Evolutionary conservation across 495 filamentous ascomycete species (phyloP), one percentile per base, ranked within the genome.

Genomic region (Chaetomidium leptoderma): DNA sequence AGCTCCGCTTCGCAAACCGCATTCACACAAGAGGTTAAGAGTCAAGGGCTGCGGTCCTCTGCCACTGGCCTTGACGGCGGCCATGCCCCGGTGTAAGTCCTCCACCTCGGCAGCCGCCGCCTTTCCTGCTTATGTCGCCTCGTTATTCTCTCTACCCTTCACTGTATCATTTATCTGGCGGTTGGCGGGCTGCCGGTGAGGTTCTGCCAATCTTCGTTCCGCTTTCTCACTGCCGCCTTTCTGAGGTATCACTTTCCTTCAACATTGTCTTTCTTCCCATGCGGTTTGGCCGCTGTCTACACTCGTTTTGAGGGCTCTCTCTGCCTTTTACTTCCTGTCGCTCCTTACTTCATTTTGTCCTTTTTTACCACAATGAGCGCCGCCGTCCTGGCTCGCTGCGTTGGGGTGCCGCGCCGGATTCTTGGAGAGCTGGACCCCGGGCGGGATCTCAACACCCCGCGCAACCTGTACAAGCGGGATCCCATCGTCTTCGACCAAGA

Each of bases 401-500:
- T 26, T 35, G 10, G 6, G 14, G 19, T 13, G 33, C 39, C 14
- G 11, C 61, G 66, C 3, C 54, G 55, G 7, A 57, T 53, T 2
- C 36, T 69, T 19, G 62, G 61, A 1, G 58, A 64, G 53, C n/a
- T 69, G 16, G 53, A 62, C 21, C 59, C 30, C 33, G 53, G 57
- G 19, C 16, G 36, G 8, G 57, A 69, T 33, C 60, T 67, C 36
- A 64, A 67, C 33, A 29, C 49, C 4, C 48, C 48, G 2, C 60
- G 57, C n/a, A 26, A 47, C n/a, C 10, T 45, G 0, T 44, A 19
- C 53, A 61, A 57, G 52, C 62, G 63, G 13, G 51, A 42, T 0
- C 65, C 67, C 32, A 68, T 69, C 11, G 59, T 57, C 10, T 64
- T 55, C 14, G 62, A 65, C 3, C 35, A 64, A 45, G 67, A 72